Base-by-base conservation (phyloP, 2,329 filamentous ascomycete genomes). In the Fusarium sp. region DNA sequence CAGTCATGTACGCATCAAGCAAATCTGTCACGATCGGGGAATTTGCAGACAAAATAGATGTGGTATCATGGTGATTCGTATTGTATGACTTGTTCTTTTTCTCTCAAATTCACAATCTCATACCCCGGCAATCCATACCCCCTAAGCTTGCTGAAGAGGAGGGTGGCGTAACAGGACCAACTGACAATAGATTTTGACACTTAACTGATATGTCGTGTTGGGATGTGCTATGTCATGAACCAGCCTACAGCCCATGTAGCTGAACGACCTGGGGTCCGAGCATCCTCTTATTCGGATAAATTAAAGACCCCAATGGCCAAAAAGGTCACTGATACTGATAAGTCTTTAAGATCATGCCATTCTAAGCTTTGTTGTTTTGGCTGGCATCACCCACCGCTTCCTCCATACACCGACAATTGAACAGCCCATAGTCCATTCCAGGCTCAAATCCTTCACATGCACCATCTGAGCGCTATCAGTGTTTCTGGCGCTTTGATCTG, bases 331-430 rank as follows among this genome's bases (percentile, higher is more conserved):
- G 12, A 13, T n/a, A n/a, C 5, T 21, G 31, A 28, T 21, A 51
- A 37, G 13, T 10, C 23, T 7, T 23, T 28, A 34, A 31, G 18
- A 46, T 55, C 34, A 34, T 54, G 48, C 13, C 45, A 48, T 41
- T 41, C 31, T 16, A 21, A 39, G n/a, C 37, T 62, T 62, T 42
- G 58, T 53, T 51, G 44, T 53, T 31, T 23, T 30, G 28, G 50
- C 57, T 50, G 44, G 34, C 26, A 48, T 42, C 58, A 50, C 23
- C 34, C 59, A 58, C 53, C 62, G 45, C 61, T 39, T 37, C 54
- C 60, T 62, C 23, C 59, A 59, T 41, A 65, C 62, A 53, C 55
- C 69, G 31, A 56, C 65, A 42, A 18, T 62, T 45, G 46, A 62
- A 51, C 41, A 52, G 25, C 61, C 65, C 39, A 62, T 50, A n/a